Percentiles rank a stretch among this genome's conserved stretches.
Evolutionary conservation across 768 basidiomycete genomes (phyloP).

Genomic region (Strobilomyces echinocephalus): DNA sequence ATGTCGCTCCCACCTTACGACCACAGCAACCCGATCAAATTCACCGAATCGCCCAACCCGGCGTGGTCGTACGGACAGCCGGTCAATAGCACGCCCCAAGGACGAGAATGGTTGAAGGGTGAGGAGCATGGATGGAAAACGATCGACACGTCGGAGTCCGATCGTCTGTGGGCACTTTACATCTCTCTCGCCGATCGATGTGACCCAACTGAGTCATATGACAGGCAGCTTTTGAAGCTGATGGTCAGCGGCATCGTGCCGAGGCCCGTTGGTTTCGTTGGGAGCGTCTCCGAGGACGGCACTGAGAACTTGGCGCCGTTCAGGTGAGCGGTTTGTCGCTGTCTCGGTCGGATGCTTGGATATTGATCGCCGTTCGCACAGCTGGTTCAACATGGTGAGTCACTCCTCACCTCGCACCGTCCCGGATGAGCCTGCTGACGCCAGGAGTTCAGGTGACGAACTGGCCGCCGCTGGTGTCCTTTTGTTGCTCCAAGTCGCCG

Average conservation of each 20-base stretch:
- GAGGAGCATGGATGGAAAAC: conserved; percentile 34
- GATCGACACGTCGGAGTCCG: conserved; percentile 25
- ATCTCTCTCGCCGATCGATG: neutral
- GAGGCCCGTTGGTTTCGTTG: conserved; percentile 43
- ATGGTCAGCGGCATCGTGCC: conserved; percentile 37
- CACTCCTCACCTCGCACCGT: too few species aligned
- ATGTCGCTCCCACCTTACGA: conserved; percentile 31
- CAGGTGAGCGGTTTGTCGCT: conserved; percentile 23
- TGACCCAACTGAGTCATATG: neutral
- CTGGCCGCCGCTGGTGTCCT: conserved; percentile 35
- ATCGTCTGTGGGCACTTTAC: conserved; percentile 17
- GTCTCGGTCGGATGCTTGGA: conserved; percentile 25
- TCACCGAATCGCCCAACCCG: conserved; percentile 30
- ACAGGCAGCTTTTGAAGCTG: conserved; percentile 28
- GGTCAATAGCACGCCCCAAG: conserved; percentile 22
- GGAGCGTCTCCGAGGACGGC: conserved; percentile 32
- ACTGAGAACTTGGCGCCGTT: conserved; percentile 41
- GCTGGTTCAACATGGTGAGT: too few species aligned
- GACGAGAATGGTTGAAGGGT: conserved; percentile 30
- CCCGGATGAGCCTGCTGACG: neutral
- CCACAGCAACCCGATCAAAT: conserved; percentile 9
- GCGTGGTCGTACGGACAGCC: conserved; percentile 29
- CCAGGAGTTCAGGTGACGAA: conserved; percentile 13
- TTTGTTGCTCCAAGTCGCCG: conserved; percentile 21
- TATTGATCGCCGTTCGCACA: neutral